Evolutionary conservation across 805 yeast species (phyloP), one percentile per base, ranked within the genome.

Genomic region (Saccharomycopsis selenospora): DNA sequence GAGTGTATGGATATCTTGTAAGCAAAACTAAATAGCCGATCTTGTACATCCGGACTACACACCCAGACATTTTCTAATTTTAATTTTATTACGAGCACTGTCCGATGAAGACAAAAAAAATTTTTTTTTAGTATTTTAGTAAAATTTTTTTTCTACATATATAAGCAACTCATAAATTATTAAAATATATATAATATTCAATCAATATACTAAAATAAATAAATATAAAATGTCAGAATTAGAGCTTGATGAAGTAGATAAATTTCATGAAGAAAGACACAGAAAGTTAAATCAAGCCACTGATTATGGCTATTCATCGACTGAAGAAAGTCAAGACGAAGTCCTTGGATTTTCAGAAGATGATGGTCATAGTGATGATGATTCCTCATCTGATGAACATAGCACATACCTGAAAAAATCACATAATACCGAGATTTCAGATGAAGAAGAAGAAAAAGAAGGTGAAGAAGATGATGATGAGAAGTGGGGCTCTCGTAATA

Each of bases 401-500:
- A 53, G 65, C 10, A 54, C 24, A 43, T 60, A 26, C 61, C 62
- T 20, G 55, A 53, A 25, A 60, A 56, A 13, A 58, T 59, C 3
- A 57, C 66, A 64, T 46, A 68, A 66, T 17, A 56, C 43, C 3
- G 55, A 51, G 14, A 56, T 50, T 10, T 53, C 47, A 26, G 57
- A 50, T 26, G 64, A 61, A 5, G 61, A 56, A 2, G 64, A 58
- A 3, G 61, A 57, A 28, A 62, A 52, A 8, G 64, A 55, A 2
- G 63, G 61, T 53, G 56, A 61, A 13, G 69, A 63, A 18, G 66
- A 73, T 62, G 67, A 77, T 64, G 65, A 61, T 42, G 71, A 54
- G 43, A 14, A 68, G 0, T 72, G 76, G 76, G 76, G 76, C 62
- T 55, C 65, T 45, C 69, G 65, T 56, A 66, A 70, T 51, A 59